A percentile compares a stretch with the other conserved stretches of the same genome.
Conservation (phyloP, 768 basidiomycete species). For the Neoboletus magnificus region DNA sequence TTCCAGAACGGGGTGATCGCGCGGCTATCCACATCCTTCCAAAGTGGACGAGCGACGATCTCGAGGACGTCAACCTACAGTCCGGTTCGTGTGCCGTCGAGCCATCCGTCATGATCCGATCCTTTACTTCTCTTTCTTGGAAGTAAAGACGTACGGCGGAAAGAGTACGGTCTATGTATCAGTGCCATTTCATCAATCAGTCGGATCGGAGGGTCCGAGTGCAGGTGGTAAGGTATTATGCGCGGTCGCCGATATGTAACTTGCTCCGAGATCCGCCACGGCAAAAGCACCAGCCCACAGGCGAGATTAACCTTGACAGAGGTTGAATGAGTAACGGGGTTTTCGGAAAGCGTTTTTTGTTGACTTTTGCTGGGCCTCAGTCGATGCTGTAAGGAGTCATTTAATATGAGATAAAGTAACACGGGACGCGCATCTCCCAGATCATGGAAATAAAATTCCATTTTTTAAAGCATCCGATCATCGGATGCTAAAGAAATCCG, state of each 20-base stretch:
- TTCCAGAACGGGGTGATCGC: slow-evolving; percentile 15
- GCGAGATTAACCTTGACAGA: slow-evolving; percentile 27
- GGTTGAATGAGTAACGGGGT: slow-evolving; percentile 11
- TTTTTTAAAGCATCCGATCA: slow-evolving; percentile 15
- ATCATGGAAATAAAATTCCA: slow-evolving; percentile 14
- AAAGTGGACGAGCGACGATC: slow-evolving; percentile 14
- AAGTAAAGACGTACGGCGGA: background rate
- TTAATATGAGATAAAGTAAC: slow-evolving; percentile 23
- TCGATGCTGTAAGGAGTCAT: slow-evolving; percentile 18
- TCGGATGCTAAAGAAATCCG: slow-evolving; percentile 15
- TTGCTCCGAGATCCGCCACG: slow-evolving; percentile 14
- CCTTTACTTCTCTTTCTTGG: slow-evolving; percentile 4
- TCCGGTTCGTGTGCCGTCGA: background rate
- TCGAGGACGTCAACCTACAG: slow-evolving; percentile 7
- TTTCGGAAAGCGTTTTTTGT: slow-evolving; percentile 10
- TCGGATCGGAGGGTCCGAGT: background rate
- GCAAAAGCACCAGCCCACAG: slow-evolving; percentile 1
- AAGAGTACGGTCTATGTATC: background rate
- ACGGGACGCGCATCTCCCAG: slow-evolving; percentile 5
- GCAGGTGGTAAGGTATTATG: background rate
- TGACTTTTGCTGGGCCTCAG: slow-evolving; percentile 2
- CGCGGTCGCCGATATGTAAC: background rate
- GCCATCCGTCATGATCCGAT: slow-evolving; percentile 8
- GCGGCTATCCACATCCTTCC: slow-evolving; percentile 23
- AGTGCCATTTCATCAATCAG: background rate